Evolutionary conservation across 2,329 filamentous ascomycete species (phyloP), one percentile per base, ranked within the genome.

Genomic region (Phialemonium atrogriseum): DNA sequence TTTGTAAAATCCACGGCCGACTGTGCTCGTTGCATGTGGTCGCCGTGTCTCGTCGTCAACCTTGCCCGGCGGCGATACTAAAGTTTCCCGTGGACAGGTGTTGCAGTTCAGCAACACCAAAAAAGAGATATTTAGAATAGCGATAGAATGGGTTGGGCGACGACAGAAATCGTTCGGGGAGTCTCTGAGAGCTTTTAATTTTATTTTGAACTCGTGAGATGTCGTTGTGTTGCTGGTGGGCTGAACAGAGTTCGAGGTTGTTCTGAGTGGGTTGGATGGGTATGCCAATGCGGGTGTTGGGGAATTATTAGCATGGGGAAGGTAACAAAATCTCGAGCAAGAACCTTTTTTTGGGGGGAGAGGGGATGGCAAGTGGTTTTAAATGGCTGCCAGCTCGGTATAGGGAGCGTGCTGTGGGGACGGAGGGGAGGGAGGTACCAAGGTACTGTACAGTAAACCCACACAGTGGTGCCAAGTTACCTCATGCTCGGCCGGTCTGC

Each of bases 11-110:
- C 78, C 62, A 81, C 76, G 56, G 78, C 76, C 46, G 80, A 81
- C 51, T 73, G 69, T 68, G 76, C 70, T 60, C 76, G 75, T 72
- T 83, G 79, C 80, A 85, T 84, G 71, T 80, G 77, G 77, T 66
- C 56, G 60, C 21, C 14, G 27, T 12, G 27, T 15, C 17, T 19
- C 21, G 27, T 28, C n/a, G 17, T 9, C 18, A 28, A 28, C 27
- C 17, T 18, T 28, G 19, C 27, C 27, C 6, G 27, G 27, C 27
- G 27, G 17, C 17, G 27, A 28, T 28, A 19, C 21, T 21, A 28
- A 17, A 20, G 17, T 28, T 17, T 28, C 21, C 17, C n/a, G n/a
- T n/a, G n/a, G n/a, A n/a, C 8, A 11, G 24, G 9, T 27, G 24
- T 14, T 27, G 24, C 9, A 9, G 8, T 27, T n/a, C n/a, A 21